These are phyloP conservation scores for Hypericum perforatum DNA, from an alignment of 345 rosid species.

Conservation along the genomic window DNA sequence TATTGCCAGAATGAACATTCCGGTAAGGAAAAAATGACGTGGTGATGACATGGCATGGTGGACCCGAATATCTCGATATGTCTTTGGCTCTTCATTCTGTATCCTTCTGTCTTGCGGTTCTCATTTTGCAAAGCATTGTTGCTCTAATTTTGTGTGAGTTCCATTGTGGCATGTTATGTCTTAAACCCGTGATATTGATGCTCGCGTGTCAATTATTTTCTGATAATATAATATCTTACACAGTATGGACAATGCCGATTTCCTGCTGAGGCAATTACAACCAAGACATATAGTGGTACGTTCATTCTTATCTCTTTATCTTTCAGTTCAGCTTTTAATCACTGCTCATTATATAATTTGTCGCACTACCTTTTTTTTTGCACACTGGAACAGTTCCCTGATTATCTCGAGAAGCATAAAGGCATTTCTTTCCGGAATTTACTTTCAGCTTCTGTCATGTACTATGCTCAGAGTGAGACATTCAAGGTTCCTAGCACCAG, in stretches of 20 bases:
- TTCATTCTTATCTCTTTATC: conserved; percentile 1
- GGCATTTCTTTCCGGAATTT: conserved; percentile 16
- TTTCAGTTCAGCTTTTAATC: background rate
- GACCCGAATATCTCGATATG: no score
- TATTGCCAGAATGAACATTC: no score
- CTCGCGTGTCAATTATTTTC: background rate
- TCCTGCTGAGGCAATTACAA: conserved; percentile 43
- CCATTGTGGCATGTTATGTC: no score
- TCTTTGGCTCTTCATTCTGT: no score
- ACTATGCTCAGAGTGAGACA: conserved; percentile 45
- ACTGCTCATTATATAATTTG: background rate
- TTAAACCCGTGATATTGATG: background rate
- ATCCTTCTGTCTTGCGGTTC: no score
- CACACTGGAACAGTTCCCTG: conserved; percentile 44
- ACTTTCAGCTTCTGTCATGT: conserved; percentile 19
- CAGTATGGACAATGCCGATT: conserved; percentile 40
- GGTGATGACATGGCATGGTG: no score
- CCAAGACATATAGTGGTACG: conserved; percentile 63
- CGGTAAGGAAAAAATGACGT: no score
- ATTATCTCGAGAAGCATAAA: conserved; percentile 32
- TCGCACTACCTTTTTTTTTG: conserved; percentile 7
- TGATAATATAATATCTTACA: conserved; percentile 5
- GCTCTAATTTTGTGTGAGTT: no score
- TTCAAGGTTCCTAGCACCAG: conserved; percentile 26
- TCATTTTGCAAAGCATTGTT: no score